Base-by-base conservation (phyloP, 164 flowering plant genomes). In the Vitis cinerea region DNA sequence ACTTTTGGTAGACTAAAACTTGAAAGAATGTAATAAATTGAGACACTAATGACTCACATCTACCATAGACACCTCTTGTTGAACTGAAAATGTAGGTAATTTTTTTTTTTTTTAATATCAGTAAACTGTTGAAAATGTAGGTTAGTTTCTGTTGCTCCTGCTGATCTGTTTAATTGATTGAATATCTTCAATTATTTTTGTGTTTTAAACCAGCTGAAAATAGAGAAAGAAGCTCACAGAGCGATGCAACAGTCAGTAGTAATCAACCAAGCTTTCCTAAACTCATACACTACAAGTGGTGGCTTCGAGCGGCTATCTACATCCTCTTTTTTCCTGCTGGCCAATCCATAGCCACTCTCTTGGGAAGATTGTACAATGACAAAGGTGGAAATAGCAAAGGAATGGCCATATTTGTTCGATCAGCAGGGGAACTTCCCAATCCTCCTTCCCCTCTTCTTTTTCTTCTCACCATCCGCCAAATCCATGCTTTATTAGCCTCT, bases 371-470 rank as follows among this genome's bases (percentile, higher is more conserved):
- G 1, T 80, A 80, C 65, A 71, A 71, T 59, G 79, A 76, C 65
- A 77, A 71, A 71, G 83, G 83, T 12, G 83, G 83, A 2, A 71
- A 76, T 11, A 74, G 83, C 71, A 77, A 73, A 73, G 74, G 80
- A 78, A 63, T 77, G 71, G 75, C 73, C 57, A 80, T 78, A 0
- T 67, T 80, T 17, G 80, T 79, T 61, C 82, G 75, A 70, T 72
- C 78, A 14, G 79, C 77, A 4, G 82, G 79, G 23, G 23, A 19
- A 19, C 61, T 79, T 79, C 71, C 82, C 82, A 19, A 59, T 79
- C 37, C 77, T 79, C 1, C 53, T 79, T 11, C 79, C 82, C 13
- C 58, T 79, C 17, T 56, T 72, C 10, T 72, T 37, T 8, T 64
- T 55, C 69, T 72, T 70, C 76, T 13, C 66, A 14, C 44, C 74